phyloP scores from a whole-genome alignment of 129 eudicot genomes.

The Oenanthe sinensis region DNA sequence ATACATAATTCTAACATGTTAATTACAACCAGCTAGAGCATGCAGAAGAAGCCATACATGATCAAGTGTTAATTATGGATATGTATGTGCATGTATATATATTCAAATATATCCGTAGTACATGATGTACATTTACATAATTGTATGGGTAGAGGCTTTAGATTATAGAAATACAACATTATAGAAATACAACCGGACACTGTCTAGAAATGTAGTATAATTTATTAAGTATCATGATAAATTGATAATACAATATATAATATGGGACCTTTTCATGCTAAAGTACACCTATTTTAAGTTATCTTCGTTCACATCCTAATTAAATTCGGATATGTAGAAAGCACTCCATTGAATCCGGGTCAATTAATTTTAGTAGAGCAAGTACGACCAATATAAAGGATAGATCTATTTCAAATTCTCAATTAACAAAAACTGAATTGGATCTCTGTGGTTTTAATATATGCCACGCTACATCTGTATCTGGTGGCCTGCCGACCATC shows the following conservation, averaged over 20 bases:
- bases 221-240: neutral
- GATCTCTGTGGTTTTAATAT: neutral
- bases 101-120: neutral
- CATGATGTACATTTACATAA: neutral
- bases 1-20: neutral
- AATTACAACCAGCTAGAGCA: neutral
- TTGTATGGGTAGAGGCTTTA: neutral
- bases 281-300: neutral
- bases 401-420: neutral
- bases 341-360: neutral
- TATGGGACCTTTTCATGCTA: neutral
- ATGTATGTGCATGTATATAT: no score
- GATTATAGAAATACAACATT: neutral
- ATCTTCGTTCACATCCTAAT: neutral
- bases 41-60: neutral
- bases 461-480: neutral
- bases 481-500: neutral
- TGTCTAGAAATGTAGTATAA: neutral
- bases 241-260: neutral
- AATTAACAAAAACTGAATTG: neutral
- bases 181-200: neutral
- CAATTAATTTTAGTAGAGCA: neutral
- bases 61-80: neutral
- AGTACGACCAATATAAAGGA: neutral
- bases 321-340: neutral